Conservation (phyloP, 2,329 filamentous ascomycete genomes). For the Diaporthe capsici region DNA sequence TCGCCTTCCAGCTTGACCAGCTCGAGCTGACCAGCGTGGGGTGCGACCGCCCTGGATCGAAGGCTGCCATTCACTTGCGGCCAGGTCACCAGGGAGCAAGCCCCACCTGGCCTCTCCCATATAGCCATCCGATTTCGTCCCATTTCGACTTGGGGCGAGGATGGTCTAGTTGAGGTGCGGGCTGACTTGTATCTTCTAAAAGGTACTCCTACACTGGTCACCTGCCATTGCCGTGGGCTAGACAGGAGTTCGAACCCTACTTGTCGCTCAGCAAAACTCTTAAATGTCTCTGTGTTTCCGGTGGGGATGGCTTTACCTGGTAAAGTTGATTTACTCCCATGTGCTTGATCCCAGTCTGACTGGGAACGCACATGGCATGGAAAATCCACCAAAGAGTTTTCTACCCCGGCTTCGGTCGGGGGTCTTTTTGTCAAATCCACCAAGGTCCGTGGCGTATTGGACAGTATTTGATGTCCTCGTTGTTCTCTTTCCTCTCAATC, state of each 20-base stretch:
- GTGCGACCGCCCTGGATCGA: neutral
- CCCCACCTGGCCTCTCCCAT: neutral
- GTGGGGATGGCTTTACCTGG: neutral
- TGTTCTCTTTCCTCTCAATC: too few relatives aligned
- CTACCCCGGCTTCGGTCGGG: constrained; percentile 5
- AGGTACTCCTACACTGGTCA: neutral
- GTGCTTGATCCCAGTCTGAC: neutral
- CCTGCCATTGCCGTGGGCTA: neutral
- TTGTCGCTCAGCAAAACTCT: neutral
- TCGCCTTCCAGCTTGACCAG: neutral
- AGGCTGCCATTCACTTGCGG: neutral
- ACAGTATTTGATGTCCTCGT: too few relatives aligned
- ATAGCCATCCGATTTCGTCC: neutral
- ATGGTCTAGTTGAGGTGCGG: constrained; percentile 1
- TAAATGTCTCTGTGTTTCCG: neutral
- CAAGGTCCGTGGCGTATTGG: too few relatives aligned
- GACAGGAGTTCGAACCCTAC: neutral
- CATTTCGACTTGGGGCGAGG: neutral
- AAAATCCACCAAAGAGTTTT: constrained; percentile 5
- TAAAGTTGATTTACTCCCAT: neutral
- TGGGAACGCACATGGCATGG: neutral
- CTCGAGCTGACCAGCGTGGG: neutral
- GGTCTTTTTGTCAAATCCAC: neutral
- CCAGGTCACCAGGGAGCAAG: too few relatives aligned
- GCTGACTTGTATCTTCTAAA: neutral